Base-by-base conservation (phyloP, 768 basidiomycete species). In the Tulasnella sp. region DNA sequence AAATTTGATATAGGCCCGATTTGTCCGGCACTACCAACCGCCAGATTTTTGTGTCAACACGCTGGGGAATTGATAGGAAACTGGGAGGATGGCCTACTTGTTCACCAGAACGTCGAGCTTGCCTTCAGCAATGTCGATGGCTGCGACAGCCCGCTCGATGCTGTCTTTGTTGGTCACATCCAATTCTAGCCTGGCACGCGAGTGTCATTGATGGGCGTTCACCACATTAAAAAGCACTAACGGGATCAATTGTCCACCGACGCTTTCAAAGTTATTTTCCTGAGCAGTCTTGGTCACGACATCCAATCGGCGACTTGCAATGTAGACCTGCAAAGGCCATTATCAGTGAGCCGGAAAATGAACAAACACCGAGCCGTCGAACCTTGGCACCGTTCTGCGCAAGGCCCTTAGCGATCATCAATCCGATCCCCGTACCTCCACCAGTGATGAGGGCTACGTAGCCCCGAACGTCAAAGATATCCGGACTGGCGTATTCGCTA, bases 331-430 rank as follows among this genome's bases (percentile, higher is more conserved):
- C 21, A 11, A 17, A 11, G 14, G 29, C n/a, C 11, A 3, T 23
- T 23, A 17, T 12, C n/a, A n/a, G 9, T 23, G 9, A 9, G 12
- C 19, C 19, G 36, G 29, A 39, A 39, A 39, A 39, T 17, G n/a
- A n/a, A n/a, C n/a, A n/a, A n/a, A 8, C 15, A 5, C 4, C n/a
- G 15, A 21, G 11, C 45, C 36, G 17, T 39, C 49, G 12, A 12
- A 87, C 86, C 62, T 79, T 83, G 12, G 86, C 85, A 1, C 86
- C 85, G 63, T 81, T 83, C 27, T 81, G 75, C 14, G 86, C 86
- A 11, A 89, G 74, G 4, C 84, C 86, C 52, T 75, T 73, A 7
- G 84, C 72, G 56, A 86, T 86, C 77, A 82, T 80, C 58, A 81
- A 66, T 31, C 78, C 78, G 49, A 61, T 62, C n/a, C 54, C 54